These are phyloP conservation scores for Cercospora berteroae DNA, from an alignment of 2,329 filamentous ascomycete genomes.

Conservation along the genomic window DNA sequence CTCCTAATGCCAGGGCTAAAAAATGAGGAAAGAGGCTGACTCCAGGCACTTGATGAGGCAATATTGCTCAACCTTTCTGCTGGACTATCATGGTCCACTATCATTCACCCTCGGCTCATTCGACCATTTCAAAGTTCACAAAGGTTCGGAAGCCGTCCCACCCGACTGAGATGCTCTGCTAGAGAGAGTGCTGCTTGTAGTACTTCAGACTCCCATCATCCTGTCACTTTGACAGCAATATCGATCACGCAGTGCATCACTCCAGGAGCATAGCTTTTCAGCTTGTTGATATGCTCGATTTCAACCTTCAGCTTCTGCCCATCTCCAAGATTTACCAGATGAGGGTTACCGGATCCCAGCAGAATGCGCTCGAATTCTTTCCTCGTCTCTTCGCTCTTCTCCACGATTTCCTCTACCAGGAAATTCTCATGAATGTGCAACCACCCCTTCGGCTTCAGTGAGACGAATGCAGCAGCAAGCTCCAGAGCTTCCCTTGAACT, in stretches of 20 bases:
- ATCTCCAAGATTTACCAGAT: neutral
- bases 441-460: slow-evolving; percentile 52
- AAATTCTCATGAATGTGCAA: slow-evolving; percentile 63
- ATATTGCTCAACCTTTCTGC: neutral
- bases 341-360: slow-evolving; percentile 13
- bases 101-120: neutral
- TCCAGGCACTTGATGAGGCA: neutral
- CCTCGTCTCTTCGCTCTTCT: slow-evolving; percentile 45
- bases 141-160: neutral
- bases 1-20: neutral
- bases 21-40: neutral
- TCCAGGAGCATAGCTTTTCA: slow-evolving; percentile 62
- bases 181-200: neutral
- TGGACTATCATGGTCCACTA: neutral
- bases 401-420: slow-evolving; percentile 46
- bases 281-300: slow-evolving; percentile 48
- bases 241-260: slow-evolving; percentile 63
- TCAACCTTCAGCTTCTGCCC: slow-evolving; percentile 15
- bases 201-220: neutral
- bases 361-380: slow-evolving; percentile 30
- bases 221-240: slow-evolving; percentile 36
- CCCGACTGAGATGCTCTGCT: neutral
- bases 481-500: slow-evolving; percentile 51
- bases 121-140: neutral
- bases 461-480: slow-evolving; percentile 50